phyloP scores from a whole-genome alignment of 1,284 basidiomycete genomes.

The Earliella scabrosa region DNA sequence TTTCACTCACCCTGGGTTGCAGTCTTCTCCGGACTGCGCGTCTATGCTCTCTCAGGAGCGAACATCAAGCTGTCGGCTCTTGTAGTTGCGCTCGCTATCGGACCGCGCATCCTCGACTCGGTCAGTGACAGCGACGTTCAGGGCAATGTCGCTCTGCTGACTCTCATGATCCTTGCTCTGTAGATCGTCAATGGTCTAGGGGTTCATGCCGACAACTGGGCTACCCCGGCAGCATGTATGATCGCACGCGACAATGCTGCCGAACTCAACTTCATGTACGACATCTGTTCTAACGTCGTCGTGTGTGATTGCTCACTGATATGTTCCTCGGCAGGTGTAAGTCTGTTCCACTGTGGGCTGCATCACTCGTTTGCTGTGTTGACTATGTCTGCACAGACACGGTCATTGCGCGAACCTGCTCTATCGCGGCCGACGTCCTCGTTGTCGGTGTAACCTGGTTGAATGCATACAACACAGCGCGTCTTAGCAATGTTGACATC shows the following conservation, averaged over 20 bases:
- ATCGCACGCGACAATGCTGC: neutral
- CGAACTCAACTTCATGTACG: neutral
- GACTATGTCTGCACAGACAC: neutral
- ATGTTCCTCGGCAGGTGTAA: too few species aligned
- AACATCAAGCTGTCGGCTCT: neutral
- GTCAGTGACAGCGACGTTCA: neutral
- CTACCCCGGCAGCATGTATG: neutral
- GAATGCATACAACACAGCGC: neutral
- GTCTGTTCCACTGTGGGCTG: neutral
- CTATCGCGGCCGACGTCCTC: neutral
- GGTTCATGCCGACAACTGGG: neutral
- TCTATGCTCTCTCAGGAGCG: neutral
- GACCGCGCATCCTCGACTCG: neutral
- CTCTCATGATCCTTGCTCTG: neutral
- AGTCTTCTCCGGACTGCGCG: neutral
- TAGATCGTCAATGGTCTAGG: neutral
- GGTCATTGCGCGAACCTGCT: neutral
- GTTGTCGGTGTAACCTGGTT: neutral
- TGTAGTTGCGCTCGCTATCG: neutral
- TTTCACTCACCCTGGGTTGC: neutral
- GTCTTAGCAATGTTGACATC: neutral
- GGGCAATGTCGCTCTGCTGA: neutral
- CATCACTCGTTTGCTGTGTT: neutral
- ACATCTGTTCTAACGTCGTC: neutral
- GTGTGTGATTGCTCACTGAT: too few species aligned